Evolutionary conservation across 2,329 filamentous ascomycete genomes (phyloP), one percentile per base, ranked within the genome.

Genomic region (Cladosporium sphaerospermum): DNA sequence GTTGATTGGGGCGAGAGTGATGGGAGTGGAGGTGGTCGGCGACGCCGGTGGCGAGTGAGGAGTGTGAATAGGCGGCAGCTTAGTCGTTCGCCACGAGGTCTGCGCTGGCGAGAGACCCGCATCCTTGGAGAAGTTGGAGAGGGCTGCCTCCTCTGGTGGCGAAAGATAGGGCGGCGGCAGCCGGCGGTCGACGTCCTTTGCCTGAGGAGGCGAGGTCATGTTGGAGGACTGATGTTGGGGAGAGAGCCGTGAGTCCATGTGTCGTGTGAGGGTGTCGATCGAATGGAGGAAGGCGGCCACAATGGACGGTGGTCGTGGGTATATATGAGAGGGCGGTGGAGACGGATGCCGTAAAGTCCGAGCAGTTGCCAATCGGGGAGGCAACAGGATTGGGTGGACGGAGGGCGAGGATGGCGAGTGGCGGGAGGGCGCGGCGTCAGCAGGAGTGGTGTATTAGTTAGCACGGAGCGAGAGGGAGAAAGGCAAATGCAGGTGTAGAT

Each of bases 41-140:
- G 59, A 58, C 9, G 53, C 47, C 16, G 59, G 59, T 46, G 56
- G 58, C 42, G 59, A 58, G 11, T 47, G 52, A 8, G 34, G 33
- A 14, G 55, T 55, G 8, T 54, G 48, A 9, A 61, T 50, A 3
- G 57, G 59, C 43, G 57, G 48, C 47, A 60, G 18, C 37, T 53
- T 55, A 14, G 48, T 37, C 10, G 47, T 19, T n/a, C 31, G 31
- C 44, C 53, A 45, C 28, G 37, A 23, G 18, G 36, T 23, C 41
- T 43, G 33, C 28, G 45, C 37, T 16, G 45, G 37, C 32, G 50
- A 41, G 16, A 28, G 39, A 16, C 23, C 45, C 37, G 44, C 41
- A 23, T 54, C 52, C 18, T 52, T 43, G 7, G 55, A 49, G 47
- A 59, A 59, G 52, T 44, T 56, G 42, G 57, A 44, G 51, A 45